Evolutionary conservation across 768 basidiomycete genomes (phyloP), one percentile per base, ranked within the genome.

Genomic region (Boletellus ananiceps): DNA sequence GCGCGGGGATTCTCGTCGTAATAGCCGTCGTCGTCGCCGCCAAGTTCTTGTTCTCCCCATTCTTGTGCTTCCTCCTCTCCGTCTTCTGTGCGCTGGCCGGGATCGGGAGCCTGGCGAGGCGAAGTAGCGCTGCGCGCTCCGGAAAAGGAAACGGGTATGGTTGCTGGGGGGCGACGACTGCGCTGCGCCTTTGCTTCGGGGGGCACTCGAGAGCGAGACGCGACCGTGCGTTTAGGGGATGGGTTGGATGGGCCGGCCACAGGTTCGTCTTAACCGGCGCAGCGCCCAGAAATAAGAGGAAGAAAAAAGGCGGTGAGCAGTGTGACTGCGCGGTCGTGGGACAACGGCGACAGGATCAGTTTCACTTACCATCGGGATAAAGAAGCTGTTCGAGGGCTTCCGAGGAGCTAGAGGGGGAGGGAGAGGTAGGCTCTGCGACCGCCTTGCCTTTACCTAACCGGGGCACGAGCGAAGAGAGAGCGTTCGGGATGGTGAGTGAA

Each of bases 311-410:
- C n/a, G 31, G 31, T 52, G 29, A 52, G 41, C 12, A 1, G 15
- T 49, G 35, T 8, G 29, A 29, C 29, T 29, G 14, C 19, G 40
- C 12, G 8, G 29, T 25, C 1, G 8, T 29, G 34, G 2, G 8
- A 49, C 14, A 0, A 29, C 5, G 19, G 19, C 19, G 8, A 49
- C 12, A 0, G 23, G 23, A 25, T 25, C 23, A 2, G 33, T 23
- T 8, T 29, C 7, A 8, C 11, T 44, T 46, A 57, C 60, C 54
- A 42, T 55, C 44, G 0, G 45, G 41, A 36, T 43, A 44, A 15
- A 57, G 38, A 16, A 57, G 57, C 16, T 29, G 8, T 11, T 54
- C 25, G 36, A 57, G 19, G 19, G 37, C 36, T 18, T 57, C 60
- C 6, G 8, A 4, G 32, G 51, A 50, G 31, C 38, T 54, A 21